phyloP scores from a whole-genome alignment of 2,329 filamentous ascomycete genomes.

The Zymoseptoria ardabiliae region DNA sequence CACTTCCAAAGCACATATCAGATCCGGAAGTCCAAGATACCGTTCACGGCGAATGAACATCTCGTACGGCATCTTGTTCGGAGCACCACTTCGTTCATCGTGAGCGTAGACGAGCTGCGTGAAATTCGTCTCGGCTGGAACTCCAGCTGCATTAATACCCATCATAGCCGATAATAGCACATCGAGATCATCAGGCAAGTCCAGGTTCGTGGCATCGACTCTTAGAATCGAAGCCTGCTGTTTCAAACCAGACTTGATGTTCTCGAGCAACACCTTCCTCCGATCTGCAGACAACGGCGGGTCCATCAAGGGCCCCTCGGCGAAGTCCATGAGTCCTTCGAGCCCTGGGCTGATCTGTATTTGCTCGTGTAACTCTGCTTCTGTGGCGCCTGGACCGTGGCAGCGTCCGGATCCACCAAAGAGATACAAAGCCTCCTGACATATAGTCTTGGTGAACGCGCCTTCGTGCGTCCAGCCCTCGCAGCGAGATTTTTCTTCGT shows the following conservation, averaged over 20 bases:
- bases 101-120: neutral
- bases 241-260: neutral
- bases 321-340: neutral
- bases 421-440: neutral
- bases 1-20: neutral
- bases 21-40: neutral
- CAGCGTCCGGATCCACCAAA: neutral
- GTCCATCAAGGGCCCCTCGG: neutral
- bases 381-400: neutral
- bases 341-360: neutral
- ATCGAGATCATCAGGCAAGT: neutral
- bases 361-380: neutral
- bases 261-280: neutral
- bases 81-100: neutral
- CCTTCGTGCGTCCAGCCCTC: conserved; percentile 3
- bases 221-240: neutral
- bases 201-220: neutral
- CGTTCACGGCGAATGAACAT: neutral
- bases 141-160: neutral
- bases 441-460: neutral
- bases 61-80: neutral
- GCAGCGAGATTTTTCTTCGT: neutral
- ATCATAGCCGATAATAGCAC: neutral
- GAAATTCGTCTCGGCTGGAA: neutral
- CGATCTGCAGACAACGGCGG: neutral